A percentile compares a stretch with the other conserved stretches of the same genome.
These are phyloP conservation scores for Diaporthe ilicicola DNA, from an alignment of 2,329 filamentous ascomycete species.

Conservation along the genomic window DNA sequence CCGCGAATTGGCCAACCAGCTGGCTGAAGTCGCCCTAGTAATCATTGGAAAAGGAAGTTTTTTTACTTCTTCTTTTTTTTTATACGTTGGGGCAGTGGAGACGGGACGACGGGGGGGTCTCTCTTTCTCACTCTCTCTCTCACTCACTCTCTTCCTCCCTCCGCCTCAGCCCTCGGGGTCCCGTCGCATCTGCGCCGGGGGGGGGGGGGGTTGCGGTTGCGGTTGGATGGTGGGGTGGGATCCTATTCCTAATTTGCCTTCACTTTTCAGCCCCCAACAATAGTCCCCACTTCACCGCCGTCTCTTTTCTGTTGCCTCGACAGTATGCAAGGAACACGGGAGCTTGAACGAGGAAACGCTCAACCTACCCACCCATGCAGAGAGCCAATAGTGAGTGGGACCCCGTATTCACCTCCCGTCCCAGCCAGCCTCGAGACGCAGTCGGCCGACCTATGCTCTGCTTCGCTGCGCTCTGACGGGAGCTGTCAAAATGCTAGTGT, in stretches of 20 bases:
- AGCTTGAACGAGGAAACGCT: neutral
- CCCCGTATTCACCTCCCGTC: conserved; percentile 11
- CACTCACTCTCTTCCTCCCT: neutral
- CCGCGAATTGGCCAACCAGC: neutral
- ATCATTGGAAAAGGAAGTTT: conserved; percentile 1
- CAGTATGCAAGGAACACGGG: conserved; percentile 22
- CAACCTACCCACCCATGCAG: neutral
- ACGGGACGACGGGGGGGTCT: neutral
- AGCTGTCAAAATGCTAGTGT: neutral
- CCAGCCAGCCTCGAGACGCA: conserved; percentile 13
- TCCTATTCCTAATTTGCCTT: neutral
- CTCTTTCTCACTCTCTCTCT: neutral
- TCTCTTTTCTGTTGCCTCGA: conserved; percentile 10
- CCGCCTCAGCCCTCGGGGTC: conserved; percentile 2
- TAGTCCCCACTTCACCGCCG: conserved; percentile 18
- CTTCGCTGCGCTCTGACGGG: neutral
- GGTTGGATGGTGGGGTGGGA: conserved; percentile 6
- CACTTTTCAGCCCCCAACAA: conserved; percentile 13
- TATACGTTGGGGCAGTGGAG: neutral
- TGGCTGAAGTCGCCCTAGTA: neutral
- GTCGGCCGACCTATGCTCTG: neutral
- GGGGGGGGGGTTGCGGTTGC: neutral
- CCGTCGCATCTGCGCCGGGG: neutral
- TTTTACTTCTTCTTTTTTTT: too few relatives aligned
- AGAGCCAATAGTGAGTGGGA: conserved; percentile 17